Evolutionary conservation across 345 rosid species (phyloP).

Genomic region (Melaleuca alternifolia): DNA sequence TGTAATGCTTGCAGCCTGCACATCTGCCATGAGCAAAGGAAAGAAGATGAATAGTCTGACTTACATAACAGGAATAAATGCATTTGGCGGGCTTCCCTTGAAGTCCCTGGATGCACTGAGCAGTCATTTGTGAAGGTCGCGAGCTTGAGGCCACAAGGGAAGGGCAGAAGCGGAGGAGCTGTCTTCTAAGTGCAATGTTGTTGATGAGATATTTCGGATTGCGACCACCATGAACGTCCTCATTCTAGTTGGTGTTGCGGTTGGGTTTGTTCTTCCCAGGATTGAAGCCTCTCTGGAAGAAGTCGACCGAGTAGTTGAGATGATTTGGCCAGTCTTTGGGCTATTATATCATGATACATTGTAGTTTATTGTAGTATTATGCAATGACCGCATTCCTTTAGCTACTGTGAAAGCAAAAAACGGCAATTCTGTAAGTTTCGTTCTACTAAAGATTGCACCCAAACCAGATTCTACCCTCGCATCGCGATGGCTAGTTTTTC

Average conservation of each 20-base stretch:
- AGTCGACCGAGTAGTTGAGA: background rate
- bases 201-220: slow-evolving; percentile 1
- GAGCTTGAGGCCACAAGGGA: slow-evolving; percentile 22
- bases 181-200: slow-evolving; percentile 16
- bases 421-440: background rate
- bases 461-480: background rate
- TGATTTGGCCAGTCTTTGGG: background rate
- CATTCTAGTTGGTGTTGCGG: slow-evolving; percentile 2
- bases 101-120: slow-evolving; percentile 14
- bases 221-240: background rate
- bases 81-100: slow-evolving; percentile 26
- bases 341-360: background rate
- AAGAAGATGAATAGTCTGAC: background rate
- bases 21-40: background rate
- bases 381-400: background rate
- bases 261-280: slow-evolving; percentile 1
- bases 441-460: background rate
- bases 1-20: background rate
- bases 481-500: too few species aligned
- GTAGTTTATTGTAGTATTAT: background rate
- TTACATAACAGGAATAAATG: slow-evolving; percentile 25
- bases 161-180: slow-evolving; percentile 13
- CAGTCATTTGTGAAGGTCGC: slow-evolving; percentile 27
- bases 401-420: background rate
- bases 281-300: slow-evolving; percentile 2